Percentiles rank a stretch among this genome's conserved stretches.
Conservation (phyloP, 1,284 basidiomycete genomes). For the Pholiota adiposa region DNA sequence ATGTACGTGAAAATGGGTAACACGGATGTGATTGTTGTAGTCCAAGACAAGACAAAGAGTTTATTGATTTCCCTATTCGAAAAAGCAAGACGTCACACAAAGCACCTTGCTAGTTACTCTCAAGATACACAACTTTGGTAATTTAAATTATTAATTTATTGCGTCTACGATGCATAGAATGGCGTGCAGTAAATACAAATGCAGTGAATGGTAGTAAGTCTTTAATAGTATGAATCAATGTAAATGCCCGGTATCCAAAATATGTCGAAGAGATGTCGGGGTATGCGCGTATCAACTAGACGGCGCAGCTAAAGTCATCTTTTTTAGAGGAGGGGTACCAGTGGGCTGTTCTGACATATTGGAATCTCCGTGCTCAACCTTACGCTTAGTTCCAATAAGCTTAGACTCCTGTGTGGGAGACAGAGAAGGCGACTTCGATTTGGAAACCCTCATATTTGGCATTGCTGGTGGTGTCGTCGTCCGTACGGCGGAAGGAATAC, state of each 20-base stretch:
- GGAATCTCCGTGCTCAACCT: constrained; percentile 57
- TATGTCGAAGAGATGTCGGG: not conserved
- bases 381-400: constrained; percentile 66
- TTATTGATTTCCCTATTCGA: not conserved
- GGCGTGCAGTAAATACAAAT: constrained; percentile 19
- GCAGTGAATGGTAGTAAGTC: constrained; percentile 12
- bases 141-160: constrained; percentile 18
- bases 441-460: constrained; percentile 34
- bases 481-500: constrained; percentile 26
- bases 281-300: constrained; percentile 14
- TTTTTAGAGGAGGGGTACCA: constrained; percentile 63
- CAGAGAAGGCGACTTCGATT: constrained; percentile 40
- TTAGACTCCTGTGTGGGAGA: constrained; percentile 57
- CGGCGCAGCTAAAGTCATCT: constrained; percentile 46
- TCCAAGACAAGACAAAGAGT: not conserved
- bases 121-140: not conserved
- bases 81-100: not conserved
- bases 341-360: constrained; percentile 40
- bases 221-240: constrained; percentile 15
- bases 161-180: constrained; percentile 25
- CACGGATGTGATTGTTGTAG: not conserved
- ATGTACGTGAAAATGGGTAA: not conserved
- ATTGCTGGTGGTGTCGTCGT: constrained; percentile 52
- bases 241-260: constrained; percentile 8
- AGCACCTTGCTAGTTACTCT: not conserved